A percentile compares a stretch with the other conserved stretches of the same genome.
phyloP scores from a whole-genome alignment of 768 basidiomycete genomes.

The Russula sp. region DNA sequence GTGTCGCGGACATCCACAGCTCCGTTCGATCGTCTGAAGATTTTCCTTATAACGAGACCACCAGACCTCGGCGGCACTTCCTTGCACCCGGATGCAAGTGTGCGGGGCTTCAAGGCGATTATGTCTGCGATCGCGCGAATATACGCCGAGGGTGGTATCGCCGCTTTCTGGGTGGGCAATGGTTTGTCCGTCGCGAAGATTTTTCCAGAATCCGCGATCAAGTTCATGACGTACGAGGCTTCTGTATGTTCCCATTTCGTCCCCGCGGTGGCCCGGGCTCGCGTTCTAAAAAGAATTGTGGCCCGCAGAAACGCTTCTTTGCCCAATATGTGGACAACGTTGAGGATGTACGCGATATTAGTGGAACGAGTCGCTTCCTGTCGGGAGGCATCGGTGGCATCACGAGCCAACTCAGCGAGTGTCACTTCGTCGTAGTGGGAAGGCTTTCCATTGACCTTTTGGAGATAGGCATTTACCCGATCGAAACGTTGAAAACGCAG shows the following conservation, averaged over 20 bases:
- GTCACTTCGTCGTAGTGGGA: conserved; percentile 9
- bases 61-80: conserved; percentile 59
- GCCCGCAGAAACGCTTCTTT: conserved; percentile 80
- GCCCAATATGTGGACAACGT: conserved; percentile 89
- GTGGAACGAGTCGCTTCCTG: conserved; percentile 85
- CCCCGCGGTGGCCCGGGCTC: background rate
- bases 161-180: conserved; percentile 98
- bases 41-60: conserved; percentile 89
- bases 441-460: conserved; percentile 22
- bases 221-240: conserved; percentile 93
- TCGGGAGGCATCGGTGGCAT: conserved; percentile 97
- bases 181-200: conserved; percentile 92
- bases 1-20: conserved; percentile 96
- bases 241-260: conserved; percentile 46
- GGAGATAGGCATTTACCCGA: conserved; percentile 80
- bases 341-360: conserved; percentile 61
- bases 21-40: conserved; percentile 93
- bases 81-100: conserved; percentile 36
- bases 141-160: conserved; percentile 81
- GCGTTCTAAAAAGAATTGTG: background rate
- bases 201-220: conserved; percentile 97
- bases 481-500: conserved; percentile 97
- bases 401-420: conserved; percentile 78
- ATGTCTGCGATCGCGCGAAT: conserved; percentile 68
- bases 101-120: conserved; percentile 58